Conservation (phyloP, 805 yeast genomes). For the Candida yuanshanica region DNA sequence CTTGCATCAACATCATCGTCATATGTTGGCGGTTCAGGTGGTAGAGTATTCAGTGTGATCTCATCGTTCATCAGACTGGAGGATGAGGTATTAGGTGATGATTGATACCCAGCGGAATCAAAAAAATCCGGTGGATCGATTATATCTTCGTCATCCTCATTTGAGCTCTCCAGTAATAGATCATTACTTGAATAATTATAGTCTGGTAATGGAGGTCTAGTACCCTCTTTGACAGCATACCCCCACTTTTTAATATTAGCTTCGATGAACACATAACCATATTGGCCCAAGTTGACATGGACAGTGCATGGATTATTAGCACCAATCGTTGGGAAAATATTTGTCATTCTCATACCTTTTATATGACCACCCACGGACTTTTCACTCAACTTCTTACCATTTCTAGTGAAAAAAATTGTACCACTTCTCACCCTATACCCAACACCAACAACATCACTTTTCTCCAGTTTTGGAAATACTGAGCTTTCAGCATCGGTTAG, state of each 20-base stretch:
- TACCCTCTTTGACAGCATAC: constrained; percentile 78
- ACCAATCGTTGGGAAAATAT: constrained; percentile 85
- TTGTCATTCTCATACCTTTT: constrained; percentile 62
- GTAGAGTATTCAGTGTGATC: constrained; percentile 27
- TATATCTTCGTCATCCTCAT: constrained; percentile 24
- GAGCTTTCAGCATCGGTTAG: constrained; percentile 38
- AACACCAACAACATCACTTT: constrained; percentile 91
- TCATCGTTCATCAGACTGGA: constrained; percentile 20
- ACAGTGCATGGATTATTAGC: constrained; percentile 74
- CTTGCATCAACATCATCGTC: constrained; percentile 10
- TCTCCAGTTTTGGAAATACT: constrained; percentile 53
- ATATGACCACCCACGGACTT: constrained; percentile 76
- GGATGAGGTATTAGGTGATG: constrained; percentile 23
- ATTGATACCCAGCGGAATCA: constrained; percentile 19
- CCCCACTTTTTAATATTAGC: constrained; percentile 86
- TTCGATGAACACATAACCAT: constrained; percentile 76
- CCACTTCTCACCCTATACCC: constrained; percentile 84
- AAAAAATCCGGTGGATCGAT: constrained; percentile 21
- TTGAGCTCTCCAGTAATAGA: constrained; percentile 59
- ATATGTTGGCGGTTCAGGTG: constrained; percentile 34
- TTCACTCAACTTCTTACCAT: constrained; percentile 85
- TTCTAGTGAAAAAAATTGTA: constrained; percentile 86
- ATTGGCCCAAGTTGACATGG: constrained; percentile 85
- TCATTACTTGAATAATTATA: constrained; percentile 78
- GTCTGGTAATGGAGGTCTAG: constrained; percentile 88